phyloP scores from a whole-genome alignment of 441 rosid species.

The Jatropha multifida region DNA sequence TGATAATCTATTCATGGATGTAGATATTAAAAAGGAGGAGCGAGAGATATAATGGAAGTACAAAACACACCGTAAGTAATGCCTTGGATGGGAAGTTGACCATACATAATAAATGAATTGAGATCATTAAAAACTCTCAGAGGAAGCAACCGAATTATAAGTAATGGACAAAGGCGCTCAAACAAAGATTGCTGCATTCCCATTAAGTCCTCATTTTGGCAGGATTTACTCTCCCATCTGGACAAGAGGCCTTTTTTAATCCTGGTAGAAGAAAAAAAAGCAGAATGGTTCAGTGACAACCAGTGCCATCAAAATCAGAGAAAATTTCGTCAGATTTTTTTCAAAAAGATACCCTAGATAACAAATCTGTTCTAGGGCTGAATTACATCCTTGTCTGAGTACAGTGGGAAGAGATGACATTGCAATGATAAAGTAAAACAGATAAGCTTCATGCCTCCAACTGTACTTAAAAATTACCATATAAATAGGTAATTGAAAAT shows the following conservation, averaged over 20 bases:
- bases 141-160: conserved; percentile 82
- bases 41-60: conserved; percentile 13
- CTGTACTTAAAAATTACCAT: neutral
- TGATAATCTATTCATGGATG: conserved; percentile 1
- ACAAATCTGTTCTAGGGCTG: neutral
- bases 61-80: conserved; percentile 42
- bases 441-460: neutral
- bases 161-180: conserved; percentile 87
- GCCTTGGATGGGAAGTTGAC: conserved; percentile 45
- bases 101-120: conserved; percentile 53
- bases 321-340: neutral
- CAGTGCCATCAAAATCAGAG: neutral
- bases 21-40: conserved; percentile 6
- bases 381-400: neutral
- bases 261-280: conserved; percentile 27
- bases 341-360: neutral
- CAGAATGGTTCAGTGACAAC: conserved; percentile 16
- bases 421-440: neutral
- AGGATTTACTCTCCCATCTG: conserved; percentile 36
- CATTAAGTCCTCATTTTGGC: conserved; percentile 35
- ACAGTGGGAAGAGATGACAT: neutral
- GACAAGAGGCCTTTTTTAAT: conserved; percentile 37
- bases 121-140: conserved; percentile 70
- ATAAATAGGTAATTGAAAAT: no score
- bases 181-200: conserved; percentile 55